phyloP scores from a whole-genome alignment of 176 grass and related monocot species.

The Hsuehochloa calcarea region DNA sequence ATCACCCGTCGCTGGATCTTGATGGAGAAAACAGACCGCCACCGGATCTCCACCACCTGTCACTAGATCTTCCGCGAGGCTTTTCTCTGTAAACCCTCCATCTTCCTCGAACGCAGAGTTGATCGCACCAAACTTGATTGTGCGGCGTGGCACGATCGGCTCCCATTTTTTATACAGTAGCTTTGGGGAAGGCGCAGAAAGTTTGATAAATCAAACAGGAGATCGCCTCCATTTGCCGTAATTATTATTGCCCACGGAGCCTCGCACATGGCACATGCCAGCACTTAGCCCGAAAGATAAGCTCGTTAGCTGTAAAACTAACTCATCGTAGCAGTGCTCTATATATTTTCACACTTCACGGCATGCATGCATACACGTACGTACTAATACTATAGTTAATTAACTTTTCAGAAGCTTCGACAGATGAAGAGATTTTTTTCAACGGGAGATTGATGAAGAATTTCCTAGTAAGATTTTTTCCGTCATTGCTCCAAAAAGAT shows the following conservation, averaged over 20 bases:
- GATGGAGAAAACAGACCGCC: too few relatives aligned
- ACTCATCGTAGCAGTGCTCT: neutral
- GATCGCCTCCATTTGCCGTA: constrained; percentile 14
- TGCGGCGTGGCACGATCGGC: neutral
- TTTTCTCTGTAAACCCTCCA: too few relatives aligned
- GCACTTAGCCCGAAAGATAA: neutral
- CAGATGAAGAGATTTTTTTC: neutral
- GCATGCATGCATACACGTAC: neutral
- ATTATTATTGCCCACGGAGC: constrained; percentile 32
- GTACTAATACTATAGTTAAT: neutral
- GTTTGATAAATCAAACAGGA: neutral
- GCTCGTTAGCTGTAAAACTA: constrained; percentile 26
- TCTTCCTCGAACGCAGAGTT: too few relatives aligned
- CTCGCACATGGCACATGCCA: constrained; percentile 18
- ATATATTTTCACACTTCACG: neutral
- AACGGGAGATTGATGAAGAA: neutral
- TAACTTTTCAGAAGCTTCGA: neutral
- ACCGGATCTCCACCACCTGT: too few relatives aligned
- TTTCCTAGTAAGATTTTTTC: neutral
- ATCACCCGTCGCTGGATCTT: too few relatives aligned
- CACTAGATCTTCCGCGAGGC: too few relatives aligned
- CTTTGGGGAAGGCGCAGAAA: constrained; percentile 25
- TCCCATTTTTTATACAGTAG: neutral
- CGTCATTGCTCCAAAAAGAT: neutral
- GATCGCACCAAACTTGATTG: neutral